These are phyloP conservation scores for Syzygium malaccense DNA, from an alignment of 441 rosid genomes.

Conservation along the genomic window DNA sequence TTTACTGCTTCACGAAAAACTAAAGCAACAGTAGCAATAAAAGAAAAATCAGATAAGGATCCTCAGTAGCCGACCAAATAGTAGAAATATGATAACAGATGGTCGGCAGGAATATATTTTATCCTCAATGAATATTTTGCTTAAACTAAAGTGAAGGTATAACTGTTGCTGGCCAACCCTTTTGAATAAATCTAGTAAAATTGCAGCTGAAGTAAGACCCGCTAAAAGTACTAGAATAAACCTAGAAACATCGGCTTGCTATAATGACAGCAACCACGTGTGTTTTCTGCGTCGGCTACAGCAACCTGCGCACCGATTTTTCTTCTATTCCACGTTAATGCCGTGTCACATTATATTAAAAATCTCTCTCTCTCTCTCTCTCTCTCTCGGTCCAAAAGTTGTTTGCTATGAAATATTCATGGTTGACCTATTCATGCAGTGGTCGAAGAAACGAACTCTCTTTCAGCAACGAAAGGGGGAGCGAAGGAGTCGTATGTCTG, in stretches of 20 bases:
- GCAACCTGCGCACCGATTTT: not conserved
- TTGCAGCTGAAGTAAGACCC: not conserved
- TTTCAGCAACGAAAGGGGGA: not conserved
- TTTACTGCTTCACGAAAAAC: not conserved
- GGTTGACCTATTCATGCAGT: not conserved
- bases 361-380: not conserved
- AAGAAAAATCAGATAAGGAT: not conserved
- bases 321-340: not conserved
- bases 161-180: not conserved
- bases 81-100: not conserved
- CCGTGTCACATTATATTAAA: not conserved
- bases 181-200: not conserved
- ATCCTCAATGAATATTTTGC: not conserved
- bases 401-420: not conserved
- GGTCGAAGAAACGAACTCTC: not conserved
- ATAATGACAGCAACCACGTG: not conserved
- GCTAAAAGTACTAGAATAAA: not conserved
- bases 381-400: not conserved
- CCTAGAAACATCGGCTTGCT: not conserved
- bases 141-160: not conserved
- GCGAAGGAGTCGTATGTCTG: not conserved
- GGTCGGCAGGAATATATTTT: not conserved
- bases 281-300: not conserved
- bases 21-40: not conserved
- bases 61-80: not conserved